Conservation (phyloP, 2,329 filamentous ascomycete genomes). For the Fusarium sacchari region DNA sequence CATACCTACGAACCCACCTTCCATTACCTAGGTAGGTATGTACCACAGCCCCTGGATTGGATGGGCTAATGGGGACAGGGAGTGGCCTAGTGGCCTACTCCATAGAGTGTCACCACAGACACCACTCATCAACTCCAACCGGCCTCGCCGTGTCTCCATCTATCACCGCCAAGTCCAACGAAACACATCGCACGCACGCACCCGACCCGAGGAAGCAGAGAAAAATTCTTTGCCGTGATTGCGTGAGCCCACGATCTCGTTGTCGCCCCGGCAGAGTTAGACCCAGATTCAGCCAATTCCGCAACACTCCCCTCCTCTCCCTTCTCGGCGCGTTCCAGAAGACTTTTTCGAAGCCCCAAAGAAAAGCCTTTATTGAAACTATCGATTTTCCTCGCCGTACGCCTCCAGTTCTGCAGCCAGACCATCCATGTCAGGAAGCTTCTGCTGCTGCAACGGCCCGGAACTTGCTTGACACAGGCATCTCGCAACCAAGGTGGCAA, state of each 20-base stretch:
- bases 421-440: constrained; percentile 14
- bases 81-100: too few species aligned
- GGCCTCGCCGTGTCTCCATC: constrained; percentile 45
- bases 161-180: constrained; percentile 32
- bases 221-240: constrained; percentile 16
- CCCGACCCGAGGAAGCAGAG: not conserved
- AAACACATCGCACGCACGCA: not conserved
- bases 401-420: constrained; percentile 25
- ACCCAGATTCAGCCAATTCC: constrained; percentile 22
- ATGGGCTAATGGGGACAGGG: too few species aligned
- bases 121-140: constrained; percentile 36
- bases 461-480: constrained; percentile 20
- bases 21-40: too few species aligned
- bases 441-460: constrained; percentile 24
- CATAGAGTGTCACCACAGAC: constrained; percentile 38
- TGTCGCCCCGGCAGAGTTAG: constrained; percentile 4
- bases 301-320: not conserved
- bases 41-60: constrained; percentile 5
- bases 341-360: constrained; percentile 20
- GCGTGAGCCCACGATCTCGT: constrained; percentile 10
- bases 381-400: constrained; percentile 18
- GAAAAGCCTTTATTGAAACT: constrained; percentile 17
- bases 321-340: constrained; percentile 27
- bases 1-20: too few species aligned
- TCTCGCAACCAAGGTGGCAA: constrained; percentile 1